Evolutionary conservation across 2,329 filamentous ascomycete genomes (phyloP).

Genomic region (Monosporascus sp.): DNA sequence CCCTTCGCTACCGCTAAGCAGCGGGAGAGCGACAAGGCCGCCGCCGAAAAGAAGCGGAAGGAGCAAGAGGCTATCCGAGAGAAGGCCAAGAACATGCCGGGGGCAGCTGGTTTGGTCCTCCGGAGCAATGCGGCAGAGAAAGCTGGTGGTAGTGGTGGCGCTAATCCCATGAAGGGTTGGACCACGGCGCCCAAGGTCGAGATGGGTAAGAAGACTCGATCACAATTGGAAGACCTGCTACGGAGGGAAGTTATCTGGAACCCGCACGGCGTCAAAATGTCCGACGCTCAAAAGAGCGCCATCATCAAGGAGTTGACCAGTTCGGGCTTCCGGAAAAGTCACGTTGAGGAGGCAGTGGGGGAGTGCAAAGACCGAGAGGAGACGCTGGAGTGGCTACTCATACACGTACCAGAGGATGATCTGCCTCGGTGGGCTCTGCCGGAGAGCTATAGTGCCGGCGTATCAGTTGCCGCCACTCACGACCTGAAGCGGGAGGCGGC

Average conservation of each 20-base stretch:
- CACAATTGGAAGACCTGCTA: slow-evolving; percentile 73
- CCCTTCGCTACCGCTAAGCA: slow-evolving; percentile 80
- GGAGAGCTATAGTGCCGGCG: slow-evolving; percentile 84
- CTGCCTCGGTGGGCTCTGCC: slow-evolving; percentile 89
- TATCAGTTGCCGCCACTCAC: slow-evolving; percentile 70
- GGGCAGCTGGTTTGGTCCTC: slow-evolving; percentile 51
- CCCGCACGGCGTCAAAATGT: slow-evolving; percentile 64
- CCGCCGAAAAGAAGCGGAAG: slow-evolving; percentile 72
- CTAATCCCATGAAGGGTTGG: slow-evolving; percentile 67
- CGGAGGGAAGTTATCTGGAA: slow-evolving; percentile 83
- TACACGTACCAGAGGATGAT: slow-evolving; percentile 96
- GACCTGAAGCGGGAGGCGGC: slow-evolving; percentile 77
- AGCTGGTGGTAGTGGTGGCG: slow-evolving; percentile 24
- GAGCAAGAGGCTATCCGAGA: slow-evolving; percentile 64
- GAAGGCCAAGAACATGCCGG: slow-evolving; percentile 60
- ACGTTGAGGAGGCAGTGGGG: slow-evolving; percentile 80
- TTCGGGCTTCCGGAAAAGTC: slow-evolving; percentile 84
- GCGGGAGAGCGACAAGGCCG: slow-evolving; percentile 69
- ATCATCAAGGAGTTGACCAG: slow-evolving; percentile 68
- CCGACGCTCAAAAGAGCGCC: slow-evolving; percentile 46
- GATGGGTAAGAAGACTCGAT: slow-evolving; percentile 76
- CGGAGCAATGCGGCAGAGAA: slow-evolving; percentile 37
- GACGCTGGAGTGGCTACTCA: slow-evolving; percentile 89
- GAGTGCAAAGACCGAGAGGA: slow-evolving; percentile 91
- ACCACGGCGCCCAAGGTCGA: slow-evolving; percentile 82